Base-by-base conservation (phyloP, 768 basidiomycete genomes). In the Dictyophora rubrovolvata region DNA sequence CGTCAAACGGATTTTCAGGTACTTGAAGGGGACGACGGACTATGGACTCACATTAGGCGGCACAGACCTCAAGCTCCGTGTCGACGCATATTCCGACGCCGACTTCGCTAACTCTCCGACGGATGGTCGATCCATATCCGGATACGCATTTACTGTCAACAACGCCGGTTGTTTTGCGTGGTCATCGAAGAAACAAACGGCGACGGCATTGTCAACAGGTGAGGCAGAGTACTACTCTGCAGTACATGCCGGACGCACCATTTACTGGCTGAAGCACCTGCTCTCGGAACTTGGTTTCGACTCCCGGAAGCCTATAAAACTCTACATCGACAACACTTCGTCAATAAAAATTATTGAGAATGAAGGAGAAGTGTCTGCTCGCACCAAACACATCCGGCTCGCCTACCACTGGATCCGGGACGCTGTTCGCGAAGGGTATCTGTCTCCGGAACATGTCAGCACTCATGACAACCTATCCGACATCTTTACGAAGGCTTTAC, bases 361-460 rank as follows among this genome's bases (percentile, higher is more conserved):
- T 12, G 68, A 72, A 48, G 61, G 64, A 1, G 53, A 57, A 3
- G 66, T 65, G 49, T 70, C 71, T 18, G 55, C 67, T 9, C 55
- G 69, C 4, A 70, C 71, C 2, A 76, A 75, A 55, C 75, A 76
- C 65, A 75, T 76, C 55, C 68, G 72, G 49, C 61, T 71, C 57
- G 51, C 62, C 46, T 67, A 74, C 59, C 75, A 77, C 56, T 73
- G 70, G 63, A 70, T 77, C 53, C 68, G 69, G 10, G 61, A 74
- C 28, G 63, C 70, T 22, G 59, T 71, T 22, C 51, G 60, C 0
- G 62, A 66, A 17, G 63, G 62, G 5, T 60, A 61, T 1, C 60
- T 76, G 23, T 28, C 49, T 1, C 54, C 73, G 5, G 9, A 35
- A 5, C 73, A 72, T 64, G 62, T 71, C 22, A 68, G 72, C 1